Base-by-base conservation (phyloP, 306 rosid genomes). In the Mimosa pudica region DNA sequence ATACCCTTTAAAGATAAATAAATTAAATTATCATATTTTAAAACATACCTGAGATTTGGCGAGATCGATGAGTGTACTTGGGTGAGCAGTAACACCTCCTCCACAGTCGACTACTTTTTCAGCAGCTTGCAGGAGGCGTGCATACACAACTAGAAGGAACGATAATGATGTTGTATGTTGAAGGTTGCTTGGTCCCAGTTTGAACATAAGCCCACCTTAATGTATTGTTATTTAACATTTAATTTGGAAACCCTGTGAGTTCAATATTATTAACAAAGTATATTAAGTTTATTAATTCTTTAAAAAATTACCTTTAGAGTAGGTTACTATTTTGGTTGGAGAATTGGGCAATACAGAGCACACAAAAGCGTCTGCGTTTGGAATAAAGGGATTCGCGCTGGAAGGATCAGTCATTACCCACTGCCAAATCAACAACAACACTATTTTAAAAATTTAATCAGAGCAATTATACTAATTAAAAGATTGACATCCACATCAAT, bases 291-390 rank as follows among this genome's bases (percentile, higher is more conserved):
- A 38, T 38, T 38, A 38, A 38, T 38, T 38, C 42, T 38, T 38
- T 2, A 38, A 38, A 12, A 7, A 3, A 55, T 62, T 79, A 88
- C 93, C 93, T 60, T 76, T 54, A 4, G 90, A 70, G 75, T 83
- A 87, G 3, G 70, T 12, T 41, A 84, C 83, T 11, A 88, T 54
- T 67, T 77, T 82, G 54, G 38, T 2, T 1, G 88, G 84, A 7
- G 93, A 85, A 44, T 72, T 71, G 0, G 90, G 90, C 81, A 87
- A 77, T 38, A 87, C 35, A 36, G 91, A 71, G 68, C 93, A 89
- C 4, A 87, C 41, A 64, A 87, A 84, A 1, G 24, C 24, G 58
- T 89, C 83, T 12, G 89, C 93, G 2, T 66, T 79, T 4, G 73
- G 20, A 71, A 82, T 0, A 54, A 82, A 89, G 13, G 81, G 88